Percentiles rank a stretch among this genome's conserved stretches.
Conservation (phyloP, 805 yeast species). For the Yamadazyma takamatsuzukensis region DNA sequence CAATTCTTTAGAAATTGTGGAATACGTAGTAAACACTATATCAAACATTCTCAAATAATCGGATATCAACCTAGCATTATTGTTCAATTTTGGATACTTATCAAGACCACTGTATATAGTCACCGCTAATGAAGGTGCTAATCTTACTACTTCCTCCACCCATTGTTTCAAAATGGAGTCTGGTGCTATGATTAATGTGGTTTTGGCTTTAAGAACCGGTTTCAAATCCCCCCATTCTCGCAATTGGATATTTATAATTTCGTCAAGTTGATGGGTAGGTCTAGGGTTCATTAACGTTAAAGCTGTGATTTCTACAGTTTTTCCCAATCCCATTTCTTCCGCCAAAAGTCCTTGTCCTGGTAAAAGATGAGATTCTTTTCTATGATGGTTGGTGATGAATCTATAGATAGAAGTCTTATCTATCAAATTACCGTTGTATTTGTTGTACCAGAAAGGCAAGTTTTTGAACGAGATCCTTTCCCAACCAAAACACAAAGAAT, state of each 20-base stretch:
- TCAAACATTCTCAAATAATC: slow-evolving; percentile 60
- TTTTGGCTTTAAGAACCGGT: slow-evolving; percentile 48
- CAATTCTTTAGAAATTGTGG: slow-evolving; percentile 66
- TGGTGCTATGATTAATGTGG: slow-evolving; percentile 85
- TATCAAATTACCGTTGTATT: slow-evolving; percentile 46
- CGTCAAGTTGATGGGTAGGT: slow-evolving; percentile 29
- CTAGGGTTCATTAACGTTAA: slow-evolving; percentile 62
- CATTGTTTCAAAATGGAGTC: slow-evolving; percentile 82
- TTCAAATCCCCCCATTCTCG: slow-evolving; percentile 40
- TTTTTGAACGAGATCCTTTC: slow-evolving; percentile 12
- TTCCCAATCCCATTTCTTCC: slow-evolving; percentile 98
- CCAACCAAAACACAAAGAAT: slow-evolving; percentile 55
- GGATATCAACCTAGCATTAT: slow-evolving; percentile 43
- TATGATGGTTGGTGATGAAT: slow-evolving; percentile 25
- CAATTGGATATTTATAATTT: slow-evolving; percentile 23
- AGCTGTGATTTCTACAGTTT: slow-evolving; percentile 81
- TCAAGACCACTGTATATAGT: slow-evolving; percentile 60
- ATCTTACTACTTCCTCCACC: slow-evolving; percentile 63
- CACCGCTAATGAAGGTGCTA: slow-evolving; percentile 59
- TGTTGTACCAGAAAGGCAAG: slow-evolving; percentile 44
- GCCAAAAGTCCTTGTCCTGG: slow-evolving; percentile 69
- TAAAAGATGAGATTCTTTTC: slow-evolving; percentile 21
- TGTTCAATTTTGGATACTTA: slow-evolving; percentile 21
- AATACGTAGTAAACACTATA: slow-evolving; percentile 76
- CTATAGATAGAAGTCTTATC: slow-evolving; percentile 25